These are phyloP conservation scores for Aquilaria sinensis DNA, from an alignment of 345 rosid species.

Conservation along the genomic window DNA sequence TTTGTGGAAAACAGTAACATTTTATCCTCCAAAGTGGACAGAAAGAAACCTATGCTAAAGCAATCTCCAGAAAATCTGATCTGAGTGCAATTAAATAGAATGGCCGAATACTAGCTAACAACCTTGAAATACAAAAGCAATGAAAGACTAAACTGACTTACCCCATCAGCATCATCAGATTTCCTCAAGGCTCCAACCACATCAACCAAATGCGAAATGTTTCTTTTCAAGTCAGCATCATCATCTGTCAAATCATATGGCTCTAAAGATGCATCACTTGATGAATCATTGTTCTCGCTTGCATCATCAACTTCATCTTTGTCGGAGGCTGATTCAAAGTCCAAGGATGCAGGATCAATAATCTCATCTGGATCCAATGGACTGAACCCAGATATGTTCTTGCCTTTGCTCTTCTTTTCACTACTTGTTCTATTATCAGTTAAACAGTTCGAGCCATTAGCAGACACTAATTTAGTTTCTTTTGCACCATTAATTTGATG, in stretches of 20 bases:
- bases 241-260: constrained; percentile 92
- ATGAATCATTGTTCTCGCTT: constrained; percentile 62
- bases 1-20: too few species aligned
- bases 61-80: too few species aligned
- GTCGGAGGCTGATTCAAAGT: constrained; percentile 49
- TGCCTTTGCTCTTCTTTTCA: constrained; percentile 30
- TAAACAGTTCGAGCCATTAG: constrained; percentile 18
- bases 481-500: constrained; percentile 23
- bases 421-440: constrained; percentile 16
- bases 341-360: constrained; percentile 69
- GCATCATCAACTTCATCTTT: constrained; percentile 46
- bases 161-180: constrained; percentile 89
- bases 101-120: too few species aligned
- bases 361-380: constrained; percentile 87
- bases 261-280: constrained; percentile 72
- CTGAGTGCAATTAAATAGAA: too few species aligned
- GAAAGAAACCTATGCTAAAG: too few species aligned
- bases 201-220: constrained; percentile 78
- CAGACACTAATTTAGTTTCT: constrained; percentile 25
- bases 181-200: constrained; percentile 89
- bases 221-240: constrained; percentile 62
- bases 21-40: too few species aligned
- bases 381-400: constrained; percentile 33
- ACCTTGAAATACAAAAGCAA: too few species aligned
- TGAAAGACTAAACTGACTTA: constrained; percentile 27